Conservation (phyloP, 2,329 filamentous ascomycete species). For the Fusarium camptoceras region DNA sequence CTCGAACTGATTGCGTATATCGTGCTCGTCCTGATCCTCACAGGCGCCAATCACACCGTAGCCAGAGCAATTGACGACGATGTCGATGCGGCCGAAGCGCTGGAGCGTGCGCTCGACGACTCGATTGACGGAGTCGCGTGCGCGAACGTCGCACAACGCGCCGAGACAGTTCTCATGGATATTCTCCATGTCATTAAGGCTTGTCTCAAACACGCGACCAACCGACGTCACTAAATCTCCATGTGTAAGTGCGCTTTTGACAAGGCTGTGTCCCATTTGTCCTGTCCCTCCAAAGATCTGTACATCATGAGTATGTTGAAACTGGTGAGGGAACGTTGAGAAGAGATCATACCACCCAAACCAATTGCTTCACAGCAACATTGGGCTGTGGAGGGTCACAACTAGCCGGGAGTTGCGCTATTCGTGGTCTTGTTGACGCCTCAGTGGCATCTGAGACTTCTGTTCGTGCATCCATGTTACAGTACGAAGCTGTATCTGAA, state of each 20-base stretch:
- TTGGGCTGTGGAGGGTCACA: constrained; percentile 84
- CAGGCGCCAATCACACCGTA: constrained; percentile 96
- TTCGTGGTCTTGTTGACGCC: constrained; percentile 44
- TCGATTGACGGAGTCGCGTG: constrained; percentile 78
- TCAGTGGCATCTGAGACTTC: constrained; percentile 46
- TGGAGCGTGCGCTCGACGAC: constrained; percentile 78
- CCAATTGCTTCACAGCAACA: constrained; percentile 77
- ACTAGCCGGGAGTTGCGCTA: constrained; percentile 77
- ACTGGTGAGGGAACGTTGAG: neutral
- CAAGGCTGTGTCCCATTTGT: constrained; percentile 92
- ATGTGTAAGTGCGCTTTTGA: constrained; percentile 82
- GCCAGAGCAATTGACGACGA: constrained; percentile 93
- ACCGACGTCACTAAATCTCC: constrained; percentile 89
- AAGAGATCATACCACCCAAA: constrained; percentile 79
- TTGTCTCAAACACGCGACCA: constrained; percentile 83
- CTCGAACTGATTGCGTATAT: constrained; percentile 95
- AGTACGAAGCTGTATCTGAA: neutral
- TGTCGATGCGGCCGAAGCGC: constrained; percentile 84
- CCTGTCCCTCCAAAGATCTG: constrained; percentile 96
- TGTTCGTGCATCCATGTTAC: constrained; percentile 44
- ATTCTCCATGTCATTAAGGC: constrained; percentile 75
- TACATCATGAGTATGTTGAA: constrained; percentile 8
- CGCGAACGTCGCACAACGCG: constrained; percentile 89
- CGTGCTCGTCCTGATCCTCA: constrained; percentile 96
- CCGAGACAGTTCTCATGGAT: constrained; percentile 81